Evolutionary conservation across 768 basidiomycete species (phyloP), one percentile per base, ranked within the genome.

Genomic region (Collybia mongolica): DNA sequence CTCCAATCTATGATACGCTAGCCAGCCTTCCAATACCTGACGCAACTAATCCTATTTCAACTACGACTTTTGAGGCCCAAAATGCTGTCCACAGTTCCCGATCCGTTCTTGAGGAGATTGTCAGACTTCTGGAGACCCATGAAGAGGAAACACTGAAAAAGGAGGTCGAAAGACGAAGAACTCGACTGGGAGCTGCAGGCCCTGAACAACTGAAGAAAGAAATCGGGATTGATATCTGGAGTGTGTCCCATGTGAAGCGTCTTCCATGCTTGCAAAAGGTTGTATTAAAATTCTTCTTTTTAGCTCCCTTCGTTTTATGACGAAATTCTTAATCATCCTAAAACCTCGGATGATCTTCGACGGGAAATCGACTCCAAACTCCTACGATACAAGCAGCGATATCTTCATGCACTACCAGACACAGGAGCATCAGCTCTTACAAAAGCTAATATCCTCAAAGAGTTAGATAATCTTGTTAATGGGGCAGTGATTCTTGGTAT

Each of bases 281-380:
- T 15, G 38, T 40, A 15, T 41, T 43, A 60, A 2, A 64, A 35
- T 44, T 5, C 17, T 32, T 11, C 36, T 41, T 44, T 36, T n/a
- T 54, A 90, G 87, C 70, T 96, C 26, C 89, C 89, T 1, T 61
- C 54, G 0, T 67, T 94, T 23, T 96, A 94, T 56, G 72, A 82
- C 26, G 87, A 93, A 56, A 71, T 95, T n/a, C 66, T 94, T 26
- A 86, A 84, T 52, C 93, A 96, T 57, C 89, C 88, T 0, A 74
- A 76, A 54, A 87, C 93, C 0, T 72, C 84, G 0, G 92, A 95
- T 57, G 83, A 85, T 5, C 69, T 90, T n/a, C 86, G 93, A n/a
- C 76, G 88, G 9, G 66, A 72, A 40, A 85, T 82, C 1, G 95
- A 98, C 61, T 71, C 81, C 22, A 93, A 90, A 55, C 74, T 94